Conservation (phyloP, 1,284 basidiomycete species). For the Erythrobasidium hasegawianum region DNA sequence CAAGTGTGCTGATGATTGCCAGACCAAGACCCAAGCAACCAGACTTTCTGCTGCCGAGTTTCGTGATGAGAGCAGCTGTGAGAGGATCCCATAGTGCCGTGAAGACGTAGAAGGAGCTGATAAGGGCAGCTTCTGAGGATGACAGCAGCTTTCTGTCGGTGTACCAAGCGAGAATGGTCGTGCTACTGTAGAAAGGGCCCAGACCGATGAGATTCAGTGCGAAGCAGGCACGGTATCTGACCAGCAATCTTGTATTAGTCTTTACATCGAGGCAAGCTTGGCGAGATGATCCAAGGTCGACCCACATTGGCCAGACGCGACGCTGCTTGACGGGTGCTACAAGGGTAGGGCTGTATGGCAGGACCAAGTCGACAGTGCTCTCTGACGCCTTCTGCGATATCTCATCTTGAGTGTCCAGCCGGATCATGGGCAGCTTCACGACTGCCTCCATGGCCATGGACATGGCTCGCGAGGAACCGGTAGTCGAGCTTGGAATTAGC, state of each 20-base stretch:
- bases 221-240: background rate
- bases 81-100: background rate
- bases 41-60: background rate
- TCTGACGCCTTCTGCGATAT: too few species aligned
- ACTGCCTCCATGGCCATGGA: too few species aligned
- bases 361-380: too few species aligned
- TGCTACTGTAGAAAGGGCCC: constrained; percentile 1
- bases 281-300: background rate
- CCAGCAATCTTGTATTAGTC: too few species aligned
- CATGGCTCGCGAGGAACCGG: too few species aligned
- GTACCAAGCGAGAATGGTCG: background rate
- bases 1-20: background rate
- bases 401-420: too few species aligned
- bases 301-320: background rate
- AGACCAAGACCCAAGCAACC: background rate
- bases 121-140: background rate
- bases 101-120: constrained; percentile 5
- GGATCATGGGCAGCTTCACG: too few species aligned
- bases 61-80: background rate
- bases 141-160: background rate
- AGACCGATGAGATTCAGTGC: background rate
- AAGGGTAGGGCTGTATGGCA: too few species aligned
- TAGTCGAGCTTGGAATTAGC: too few species aligned
- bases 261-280: too few species aligned
- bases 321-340: too few species aligned